Evolutionary conservation across 345 rosid species (phyloP), one percentile per base, ranked within the genome.

Genomic region (Combretum micranthum): DNA sequence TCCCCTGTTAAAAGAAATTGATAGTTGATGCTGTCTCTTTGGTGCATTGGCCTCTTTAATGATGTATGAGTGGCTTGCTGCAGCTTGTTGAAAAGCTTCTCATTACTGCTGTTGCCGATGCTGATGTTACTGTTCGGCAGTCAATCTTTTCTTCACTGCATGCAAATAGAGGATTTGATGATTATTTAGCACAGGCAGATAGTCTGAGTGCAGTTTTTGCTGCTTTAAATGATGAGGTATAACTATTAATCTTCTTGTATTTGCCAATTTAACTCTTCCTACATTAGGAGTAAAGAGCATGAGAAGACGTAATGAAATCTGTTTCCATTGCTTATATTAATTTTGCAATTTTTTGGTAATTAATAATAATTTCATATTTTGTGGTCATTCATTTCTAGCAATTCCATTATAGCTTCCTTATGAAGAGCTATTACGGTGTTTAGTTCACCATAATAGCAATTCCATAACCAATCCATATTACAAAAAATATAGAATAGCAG

Each of bases 61-160:
- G 52, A 50, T 73, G 60, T 13, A 60, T 66, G 20, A 63, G 57
- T 65, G 68, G 52, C 37, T 67, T 73, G 61, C 61, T 75, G 75
- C 92, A 90, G 99, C 90, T 94, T 60, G 94, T 94, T 75, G 97
- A 94, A 68, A 94, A 90, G 83, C 96, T 94, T 78, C 96, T 94
- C 65, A 86, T 87, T 62, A 82, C 90, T 42, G 96, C 97, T 47
- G 90, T 94, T 67, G 95, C 91, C 15, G 99, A 94, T 78, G 96
- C 97, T 68, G 97, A 94, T 70, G 96, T 94, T 46, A 75, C 81
- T 47, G 99, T 94, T 67, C 92, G 99, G 52, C 82, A 76, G 74
- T 87, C 99, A 16, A 87, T 94, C 63, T 94, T 94, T 64, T 77
- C 76, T 61, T 92, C 85, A 59, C 81, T 94, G 47, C 77, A 81